Evolutionary conservation across 371 early-diverging fungal genomes (phyloP), one percentile per base, ranked within the genome.

Genomic region (Massospora cicadina): DNA sequence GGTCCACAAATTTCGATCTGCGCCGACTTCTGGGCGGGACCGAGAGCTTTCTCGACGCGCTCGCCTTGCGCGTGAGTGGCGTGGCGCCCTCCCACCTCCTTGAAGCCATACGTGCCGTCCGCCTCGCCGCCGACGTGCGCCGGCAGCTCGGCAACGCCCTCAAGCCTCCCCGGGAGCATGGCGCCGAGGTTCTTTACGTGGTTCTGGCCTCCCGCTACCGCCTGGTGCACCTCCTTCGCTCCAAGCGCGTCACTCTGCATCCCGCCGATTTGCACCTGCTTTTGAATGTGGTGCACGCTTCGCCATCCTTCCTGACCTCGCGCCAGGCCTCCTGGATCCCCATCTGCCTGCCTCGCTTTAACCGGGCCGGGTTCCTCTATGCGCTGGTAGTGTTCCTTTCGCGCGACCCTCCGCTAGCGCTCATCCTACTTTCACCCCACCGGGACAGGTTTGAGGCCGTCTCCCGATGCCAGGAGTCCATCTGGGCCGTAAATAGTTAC

Each of bases 311-410:
- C 62, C 75, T 79, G 26, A 80, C 86, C 21, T 55, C 25, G 7
- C 43, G 55, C 57, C 84, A 77, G 13, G 93, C 93, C 70, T 83
- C 86, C 12, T 96, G 95, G 94, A 88, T 87, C 1, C 97, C 97
- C 21, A 77, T 96, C n/a, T 96, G 97, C 68, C 79, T 94, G 25
- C 95, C 97, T 29, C 85, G 82, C 62, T 90, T 93, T 74, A 91
- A 95, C 72, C 77, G 81, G 60, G 79, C 81, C 68, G 91, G 88
- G 1, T 95, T 91, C 69, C 72, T 96, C 32, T 87, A 93, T 69
- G 89, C 89, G 0, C 91, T 94, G 66, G 83, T 94, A 2, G 85
- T 81, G 68, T 90, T 86, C 68, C 76, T 93, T 28, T 79, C 82
- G 24, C 70, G 77, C 2, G 81, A 84, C 2, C 71, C 86, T 2